A percentile compares a stretch with the other conserved stretches of the same genome.
phyloP scores from a whole-genome alignment of 2,329 filamentous ascomycete species.

The Atkinsonella hypoxylon region DNA sequence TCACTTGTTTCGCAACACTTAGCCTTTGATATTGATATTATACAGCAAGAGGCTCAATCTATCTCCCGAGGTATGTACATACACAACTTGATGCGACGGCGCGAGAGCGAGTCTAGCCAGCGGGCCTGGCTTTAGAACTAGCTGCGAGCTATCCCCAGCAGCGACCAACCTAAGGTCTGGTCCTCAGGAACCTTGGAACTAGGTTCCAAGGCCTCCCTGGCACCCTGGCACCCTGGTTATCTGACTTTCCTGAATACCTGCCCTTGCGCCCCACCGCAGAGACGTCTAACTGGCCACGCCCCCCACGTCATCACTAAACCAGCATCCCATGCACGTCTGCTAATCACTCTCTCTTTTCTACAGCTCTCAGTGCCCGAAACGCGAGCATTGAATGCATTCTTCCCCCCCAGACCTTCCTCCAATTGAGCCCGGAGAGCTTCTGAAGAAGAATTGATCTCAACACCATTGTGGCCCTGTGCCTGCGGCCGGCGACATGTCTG shows the following conservation, averaged over 20 bases:
- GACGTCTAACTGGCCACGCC: background rate
- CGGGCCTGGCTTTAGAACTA: too few species aligned
- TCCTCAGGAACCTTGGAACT: too few species aligned
- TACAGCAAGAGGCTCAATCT: too few species aligned
- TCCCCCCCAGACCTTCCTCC: constrained; percentile 2
- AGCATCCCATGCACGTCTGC: background rate
- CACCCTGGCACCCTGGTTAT: too few species aligned
- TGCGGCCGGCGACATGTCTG: constrained; percentile 19
- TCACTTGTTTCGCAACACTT: too few species aligned
- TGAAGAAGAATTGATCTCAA: background rate
- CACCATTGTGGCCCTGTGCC: constrained; percentile 4
- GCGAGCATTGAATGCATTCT: constrained; percentile 7
- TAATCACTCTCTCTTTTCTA: background rate
- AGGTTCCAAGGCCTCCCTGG: background rate
- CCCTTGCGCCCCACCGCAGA: background rate
- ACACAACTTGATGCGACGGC: too few species aligned
- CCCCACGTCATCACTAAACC: constrained; percentile 1
- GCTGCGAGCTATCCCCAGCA: too few species aligned
- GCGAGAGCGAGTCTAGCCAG: too few species aligned
- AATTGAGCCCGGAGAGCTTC: constrained; percentile 6
- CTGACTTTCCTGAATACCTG: too few species aligned
- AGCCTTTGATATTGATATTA: too few species aligned
- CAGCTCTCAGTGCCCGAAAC: constrained; percentile 4
- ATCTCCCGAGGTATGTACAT: too few species aligned
- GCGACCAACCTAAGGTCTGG: too few species aligned